A percentile compares a stretch with the other conserved stretches of the same genome.
These are phyloP conservation scores for Aspergillus bridgeri DNA, from an alignment of 495 filamentous ascomycete genomes.

Conservation along the genomic window DNA sequence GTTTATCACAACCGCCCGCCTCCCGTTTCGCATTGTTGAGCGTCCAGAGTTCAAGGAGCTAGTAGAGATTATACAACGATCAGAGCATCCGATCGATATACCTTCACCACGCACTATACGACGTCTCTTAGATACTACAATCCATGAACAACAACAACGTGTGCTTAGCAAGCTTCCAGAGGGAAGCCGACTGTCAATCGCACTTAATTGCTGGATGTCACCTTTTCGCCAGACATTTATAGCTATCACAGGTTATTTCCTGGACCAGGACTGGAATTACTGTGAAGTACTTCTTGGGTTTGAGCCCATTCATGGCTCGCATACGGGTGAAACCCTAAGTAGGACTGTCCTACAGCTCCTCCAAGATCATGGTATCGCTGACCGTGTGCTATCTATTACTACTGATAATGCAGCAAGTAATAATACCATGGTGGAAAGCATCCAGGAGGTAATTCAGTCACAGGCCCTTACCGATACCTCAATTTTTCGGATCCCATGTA, in stretches of 20 bases:
- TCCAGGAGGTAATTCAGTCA: slow-evolving; percentile 12
- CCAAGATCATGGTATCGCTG: neutral
- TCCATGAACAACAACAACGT: neutral
- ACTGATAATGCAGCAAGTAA: slow-evolving; percentile 23
- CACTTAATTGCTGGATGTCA: slow-evolving; percentile 15
- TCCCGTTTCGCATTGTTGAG: too few species aligned
- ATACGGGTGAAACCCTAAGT: slow-evolving; percentile 4
- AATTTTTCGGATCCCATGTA: slow-evolving; percentile 10
- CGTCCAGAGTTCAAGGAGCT: too few species aligned
- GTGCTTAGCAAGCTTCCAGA: neutral
- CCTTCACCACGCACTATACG: neutral
- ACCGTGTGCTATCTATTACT: slow-evolving; percentile 13
- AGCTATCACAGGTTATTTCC: slow-evolving; percentile 19
- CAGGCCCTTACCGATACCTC: neutral
- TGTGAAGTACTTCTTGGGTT: slow-evolving; percentile 21
- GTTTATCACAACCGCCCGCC: too few species aligned
- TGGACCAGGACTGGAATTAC: slow-evolving; percentile 19
- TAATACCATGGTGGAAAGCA: slow-evolving; percentile 6
- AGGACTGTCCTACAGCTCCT: neutral
- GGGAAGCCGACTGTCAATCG: slow-evolving; percentile 13
- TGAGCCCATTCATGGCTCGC: slow-evolving; percentile 9
- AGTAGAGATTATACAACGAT: too few species aligned
- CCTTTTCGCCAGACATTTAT: slow-evolving; percentile 20
- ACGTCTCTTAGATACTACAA: neutral
- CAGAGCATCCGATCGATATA: neutral